A percentile compares a stretch with the other conserved stretches of the same genome.
Evolutionary conservation across 345 rosid species (phyloP).

Genomic region (Schrenkiella parvula): DNA sequence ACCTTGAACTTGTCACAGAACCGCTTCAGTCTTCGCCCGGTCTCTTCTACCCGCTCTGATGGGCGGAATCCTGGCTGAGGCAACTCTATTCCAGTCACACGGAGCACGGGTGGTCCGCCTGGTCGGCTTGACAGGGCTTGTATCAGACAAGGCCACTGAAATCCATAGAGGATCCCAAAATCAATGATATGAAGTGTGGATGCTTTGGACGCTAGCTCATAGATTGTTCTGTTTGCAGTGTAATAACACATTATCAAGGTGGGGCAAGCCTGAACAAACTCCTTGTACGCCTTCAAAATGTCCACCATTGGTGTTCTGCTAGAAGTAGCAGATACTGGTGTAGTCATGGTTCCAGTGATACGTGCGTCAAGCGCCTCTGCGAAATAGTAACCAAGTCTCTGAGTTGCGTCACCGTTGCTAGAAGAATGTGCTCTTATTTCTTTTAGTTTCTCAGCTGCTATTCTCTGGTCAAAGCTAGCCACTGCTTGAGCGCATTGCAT

Average conservation of each 20-base stretch:
- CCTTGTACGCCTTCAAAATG: slow-evolving; percentile 49
- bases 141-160: slow-evolving; percentile 86
- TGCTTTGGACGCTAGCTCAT: slow-evolving; percentile 43
- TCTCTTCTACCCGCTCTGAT: slow-evolving; percentile 63
- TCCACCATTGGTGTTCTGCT: slow-evolving; percentile 45
- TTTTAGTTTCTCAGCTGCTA: slow-evolving; percentile 49
- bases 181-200: slow-evolving; percentile 66
- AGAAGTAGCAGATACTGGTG: slow-evolving; percentile 23
- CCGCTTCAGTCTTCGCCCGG: slow-evolving; percentile 51
- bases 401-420: slow-evolving; percentile 52
- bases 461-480: slow-evolving; percentile 49
- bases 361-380: slow-evolving; percentile 66
- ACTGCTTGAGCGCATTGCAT: slow-evolving; percentile 74
- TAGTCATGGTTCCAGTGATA: slow-evolving; percentile 40
- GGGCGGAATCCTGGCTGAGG: slow-evolving; percentile 89
- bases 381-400: slow-evolving; percentile 62
- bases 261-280: slow-evolving; percentile 53
- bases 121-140: slow-evolving; percentile 42
- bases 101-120: slow-evolving; percentile 56
- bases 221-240: slow-evolving; percentile 47
- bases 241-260: slow-evolving; percentile 43
- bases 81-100: slow-evolving; percentile 71
- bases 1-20: slow-evolving; percentile 57
- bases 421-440: slow-evolving; percentile 68
- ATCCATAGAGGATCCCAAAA: slow-evolving; percentile 75